A percentile compares a stretch with the other conserved stretches of the same genome.
Conservation (phyloP, 2,329 filamentous ascomycete genomes). For the Pyrenochaeta sp. region DNA sequence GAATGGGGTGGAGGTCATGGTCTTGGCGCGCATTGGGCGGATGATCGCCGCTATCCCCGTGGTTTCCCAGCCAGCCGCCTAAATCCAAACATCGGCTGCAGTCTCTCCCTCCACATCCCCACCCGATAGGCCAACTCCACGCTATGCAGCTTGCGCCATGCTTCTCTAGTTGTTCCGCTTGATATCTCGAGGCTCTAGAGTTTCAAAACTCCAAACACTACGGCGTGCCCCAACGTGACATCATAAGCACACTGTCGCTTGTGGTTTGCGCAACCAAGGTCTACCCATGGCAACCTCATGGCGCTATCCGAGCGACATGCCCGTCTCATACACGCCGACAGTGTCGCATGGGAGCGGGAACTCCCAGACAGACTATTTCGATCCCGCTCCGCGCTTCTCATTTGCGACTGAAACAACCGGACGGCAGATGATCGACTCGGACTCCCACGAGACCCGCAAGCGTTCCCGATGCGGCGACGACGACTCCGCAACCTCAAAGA, state of each 20-base stretch:
- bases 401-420: conserved; percentile 33
- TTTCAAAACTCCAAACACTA: conserved; percentile 8
- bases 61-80: conserved; percentile 12
- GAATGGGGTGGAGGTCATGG: not conserved
- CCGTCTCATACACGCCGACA: conserved; percentile 31
- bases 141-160: conserved; percentile 23
- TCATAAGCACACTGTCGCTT: conserved; percentile 18
- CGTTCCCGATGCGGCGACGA: conserved; percentile 29
- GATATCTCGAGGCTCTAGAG: conserved; percentile 8
- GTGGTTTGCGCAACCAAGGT: conserved; percentile 10
- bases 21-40: no score
- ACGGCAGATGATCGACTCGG: conserved; percentile 38
- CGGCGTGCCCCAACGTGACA: conserved; percentile 15
- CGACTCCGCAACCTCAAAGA: conserved; percentile 19
- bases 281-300: conserved; percentile 31
- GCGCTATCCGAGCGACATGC: conserved; percentile 36
- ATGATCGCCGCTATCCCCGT: conserved; percentile 7
- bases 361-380: conserved; percentile 25
- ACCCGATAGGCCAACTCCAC: conserved; percentile 9
- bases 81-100: conserved; percentile 23
- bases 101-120: conserved; percentile 18
- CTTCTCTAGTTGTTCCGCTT: conserved; percentile 18
- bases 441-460: conserved; percentile 42
- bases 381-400: conserved; percentile 31
- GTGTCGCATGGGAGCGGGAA: conserved; percentile 21